Evolutionary conservation across 1,284 basidiomycete genomes (phyloP).

Genomic region (Meripilus lineatus): DNA sequence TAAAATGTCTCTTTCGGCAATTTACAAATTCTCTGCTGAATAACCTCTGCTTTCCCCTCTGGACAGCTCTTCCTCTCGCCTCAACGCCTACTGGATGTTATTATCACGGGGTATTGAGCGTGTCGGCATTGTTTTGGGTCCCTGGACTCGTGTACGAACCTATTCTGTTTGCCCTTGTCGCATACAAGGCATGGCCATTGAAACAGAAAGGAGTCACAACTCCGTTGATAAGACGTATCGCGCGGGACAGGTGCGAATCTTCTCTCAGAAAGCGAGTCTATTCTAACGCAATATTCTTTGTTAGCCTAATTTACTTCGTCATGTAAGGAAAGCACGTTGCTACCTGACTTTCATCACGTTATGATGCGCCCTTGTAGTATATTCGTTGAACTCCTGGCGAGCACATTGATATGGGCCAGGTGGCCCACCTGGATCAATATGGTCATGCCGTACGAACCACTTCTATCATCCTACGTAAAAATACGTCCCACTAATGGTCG

Average conservation of each 20-base stretch:
- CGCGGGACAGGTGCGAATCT: constrained; percentile 15
- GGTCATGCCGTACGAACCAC: constrained; percentile 22
- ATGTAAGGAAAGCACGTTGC: constrained; percentile 8
- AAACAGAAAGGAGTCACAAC: constrained; percentile 1
- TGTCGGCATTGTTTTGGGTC: constrained; percentile 24
- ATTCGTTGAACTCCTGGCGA: constrained; percentile 18
- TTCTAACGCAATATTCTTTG: not conserved
- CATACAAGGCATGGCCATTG: constrained; percentile 18
- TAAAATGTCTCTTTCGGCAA: constrained; percentile 5
- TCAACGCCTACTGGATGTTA: constrained; percentile 24
- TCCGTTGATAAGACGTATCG: constrained; percentile 12
- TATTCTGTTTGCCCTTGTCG: constrained; percentile 21
- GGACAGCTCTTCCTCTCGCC: constrained; percentile 19
- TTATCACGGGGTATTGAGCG: constrained; percentile 18
- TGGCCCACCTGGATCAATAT: constrained; percentile 21
- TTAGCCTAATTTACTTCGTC: constrained; percentile 18
- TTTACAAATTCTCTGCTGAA: not conserved
- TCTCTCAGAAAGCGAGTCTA: not conserved
- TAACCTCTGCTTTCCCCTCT: not conserved
- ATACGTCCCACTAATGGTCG: not conserved
- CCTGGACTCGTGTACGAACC: constrained; percentile 25
- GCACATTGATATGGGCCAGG: constrained; percentile 22
- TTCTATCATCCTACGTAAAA: not conserved
- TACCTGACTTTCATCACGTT: not conserved
- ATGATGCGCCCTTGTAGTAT: constrained; percentile 13